phyloP scores from a whole-genome alignment of 345 rosid species.

The Euclidium syriacum region DNA sequence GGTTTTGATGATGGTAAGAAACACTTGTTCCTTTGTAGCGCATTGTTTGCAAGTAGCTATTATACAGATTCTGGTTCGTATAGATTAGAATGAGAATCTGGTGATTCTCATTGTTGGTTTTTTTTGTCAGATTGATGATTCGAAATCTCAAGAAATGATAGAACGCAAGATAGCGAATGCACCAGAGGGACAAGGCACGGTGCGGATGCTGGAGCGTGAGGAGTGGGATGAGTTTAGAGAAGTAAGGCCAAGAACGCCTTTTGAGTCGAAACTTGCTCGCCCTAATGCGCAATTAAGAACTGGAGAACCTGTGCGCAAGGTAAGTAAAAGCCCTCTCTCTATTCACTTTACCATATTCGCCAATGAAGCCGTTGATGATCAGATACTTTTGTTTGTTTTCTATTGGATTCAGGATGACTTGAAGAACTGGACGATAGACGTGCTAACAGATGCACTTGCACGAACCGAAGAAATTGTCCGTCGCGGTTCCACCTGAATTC shows the following conservation, averaged over 20 bases:
- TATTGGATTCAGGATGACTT: slow-evolving; percentile 56
- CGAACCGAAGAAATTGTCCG: slow-evolving; percentile 57
- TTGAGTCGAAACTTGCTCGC: slow-evolving; percentile 75
- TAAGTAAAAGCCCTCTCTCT: too few relatives aligned
- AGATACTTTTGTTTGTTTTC: not conserved
- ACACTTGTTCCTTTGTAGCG: not conserved
- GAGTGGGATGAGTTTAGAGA: slow-evolving; percentile 69
- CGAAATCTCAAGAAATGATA: slow-evolving; percentile 59
- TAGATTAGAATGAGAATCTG: not conserved
- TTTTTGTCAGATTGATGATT: slow-evolving; percentile 50
- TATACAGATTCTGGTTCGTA: not conserved
- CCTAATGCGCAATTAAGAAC: slow-evolving; percentile 63
- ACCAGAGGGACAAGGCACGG: slow-evolving; percentile 62
- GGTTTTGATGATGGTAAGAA: slow-evolving; percentile 74
- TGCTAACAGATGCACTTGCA: slow-evolving; percentile 56
- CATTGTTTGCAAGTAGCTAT: not conserved
- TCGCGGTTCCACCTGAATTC: too few relatives aligned
- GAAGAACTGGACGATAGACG: slow-evolving; percentile 71
- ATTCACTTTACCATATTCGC: not conserved
- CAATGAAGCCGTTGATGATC: not conserved
- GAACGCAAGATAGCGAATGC: slow-evolving; percentile 63
- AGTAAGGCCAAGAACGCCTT: slow-evolving; percentile 77
- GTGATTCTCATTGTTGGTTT: not conserved
- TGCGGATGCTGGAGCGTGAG: slow-evolving; percentile 62
- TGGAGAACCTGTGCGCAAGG: slow-evolving; percentile 50